Base-by-base conservation (phyloP, 2,329 filamentous ascomycete species). In the Paraphoma sp. region DNA sequence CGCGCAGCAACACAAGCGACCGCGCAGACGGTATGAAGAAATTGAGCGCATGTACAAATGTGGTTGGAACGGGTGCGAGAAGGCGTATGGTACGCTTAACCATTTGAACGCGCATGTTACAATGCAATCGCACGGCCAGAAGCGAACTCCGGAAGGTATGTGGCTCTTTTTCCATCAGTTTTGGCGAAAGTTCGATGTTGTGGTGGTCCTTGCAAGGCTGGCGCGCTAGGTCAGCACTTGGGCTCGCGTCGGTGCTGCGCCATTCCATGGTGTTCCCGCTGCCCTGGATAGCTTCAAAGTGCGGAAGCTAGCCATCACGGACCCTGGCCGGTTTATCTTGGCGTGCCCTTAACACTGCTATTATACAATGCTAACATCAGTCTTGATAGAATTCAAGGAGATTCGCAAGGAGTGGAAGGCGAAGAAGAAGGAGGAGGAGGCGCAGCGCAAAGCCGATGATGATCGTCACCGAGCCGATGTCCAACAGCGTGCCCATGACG, bases 1-100 rank as follows among this genome's bases (percentile, higher is more conserved):
- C 62, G 92, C 94, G 11, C 93, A 97, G 75, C 95, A 99, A 76
- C 94, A 98, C 78, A 99, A 99, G 82, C 88, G 95, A 56, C 95
- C 95, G 11, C 87, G 95, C 63, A 85, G 95, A 70, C 87, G 95
- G 51, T 99, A 97, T 71, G 95, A 99, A 79, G 95, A 99, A 76
- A 99, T 99, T 69, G 95, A 99, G 82, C 89, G 95, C 74, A 98
- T 99, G 95, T 98, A 99, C 83, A 98, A 98, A 79, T 99, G 95
- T 74, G 95, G 94, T 28, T 98, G 93, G 92, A 94, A 97, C 64
- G 93, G 93, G 8, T 99, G 95, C 74, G 95, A 99, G 79, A 99
- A 99, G 81, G 95, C 95, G 2, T 99, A 99, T 68, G 95, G 95
- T 57, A 99, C 95, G 46, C 81, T 99, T 60, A 99, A 99, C 78